Base-by-base conservation (phyloP, 352 stramenopile species). In the Aphanomyces cochlioides region DNA sequence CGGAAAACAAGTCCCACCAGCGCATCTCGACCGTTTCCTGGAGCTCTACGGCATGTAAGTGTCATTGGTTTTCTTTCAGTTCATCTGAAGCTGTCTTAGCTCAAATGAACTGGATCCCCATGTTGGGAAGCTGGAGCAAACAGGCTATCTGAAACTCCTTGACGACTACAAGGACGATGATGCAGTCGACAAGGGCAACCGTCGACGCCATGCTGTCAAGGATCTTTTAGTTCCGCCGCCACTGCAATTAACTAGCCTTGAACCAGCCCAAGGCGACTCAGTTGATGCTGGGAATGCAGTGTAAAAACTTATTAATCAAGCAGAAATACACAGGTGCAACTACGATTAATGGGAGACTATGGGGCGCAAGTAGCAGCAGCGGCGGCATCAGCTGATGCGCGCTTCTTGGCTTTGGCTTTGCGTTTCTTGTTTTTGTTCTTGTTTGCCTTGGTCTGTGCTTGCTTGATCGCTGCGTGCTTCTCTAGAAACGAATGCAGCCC, bases 371-470 rank as follows among this genome's bases (percentile, higher is more conserved):
- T 28, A 28, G 8, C 50, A 19, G 50, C 13, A 7, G 19, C 54
- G 13, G 21, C 54, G 19, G 54, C 54, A 17, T 19, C 21, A 8
- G 15, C 17, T 13, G n/a, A 19, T 19, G 54, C 54, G 28, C 21
- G 54, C 54, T 61, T 61, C 28, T 61, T 61, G n/a, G 59, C 59
- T 34, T 56, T 67, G 39, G 59, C 39, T 45, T 67, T 67, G 59
- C 39, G 28, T 34, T 67, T 67, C 59, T 67, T 67, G 38, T 67
- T 39, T 37, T 45, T 41, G 59, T 47, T 66, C 34, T 47, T 48
- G 40, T 7, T 37, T 8, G 59, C 34, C 21, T 67, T 67, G 38
- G 39, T 4, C 17, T 41, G 41, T 7, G 59, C 54, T 10, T 19
- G 54, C 34, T 39, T 37, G 19, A 17, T 37, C 6, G 43, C 10